A percentile compares a stretch with the other conserved stretches of the same genome.
Conservation (phyloP, 179 eudicot species). For the Spergularia azorica region DNA sequence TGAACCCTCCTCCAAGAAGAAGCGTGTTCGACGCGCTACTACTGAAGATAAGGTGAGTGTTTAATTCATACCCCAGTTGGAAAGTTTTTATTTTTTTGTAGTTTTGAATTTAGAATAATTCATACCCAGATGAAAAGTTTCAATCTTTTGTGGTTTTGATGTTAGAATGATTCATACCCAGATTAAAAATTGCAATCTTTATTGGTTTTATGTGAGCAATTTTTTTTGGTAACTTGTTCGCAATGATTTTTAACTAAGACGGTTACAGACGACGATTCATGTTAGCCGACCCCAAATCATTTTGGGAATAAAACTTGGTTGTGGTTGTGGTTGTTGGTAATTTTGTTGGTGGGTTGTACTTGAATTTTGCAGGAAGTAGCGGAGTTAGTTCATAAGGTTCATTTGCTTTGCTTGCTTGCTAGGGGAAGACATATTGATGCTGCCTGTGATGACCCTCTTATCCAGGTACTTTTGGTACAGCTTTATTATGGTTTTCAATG, state of each 20-base stretch:
- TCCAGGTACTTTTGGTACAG: conserved; percentile 55
- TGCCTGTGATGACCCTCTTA: conserved; percentile 86
- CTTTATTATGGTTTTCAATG: background rate
- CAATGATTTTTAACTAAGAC: too few species aligned
- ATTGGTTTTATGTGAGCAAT: background rate
- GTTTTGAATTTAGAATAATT: background rate
- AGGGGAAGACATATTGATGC: conserved; percentile 84
- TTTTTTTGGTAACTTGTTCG: too few species aligned
- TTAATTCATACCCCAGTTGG: background rate
- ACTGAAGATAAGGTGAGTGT: conserved; percentile 81
- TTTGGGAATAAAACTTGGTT: background rate
- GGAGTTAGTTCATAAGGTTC: conserved; percentile 85
- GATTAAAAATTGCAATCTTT: conserved; percentile 4
- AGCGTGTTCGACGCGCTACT: conserved; percentile 68
- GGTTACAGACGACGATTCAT: too few species aligned
- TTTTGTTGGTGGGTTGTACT: background rate
- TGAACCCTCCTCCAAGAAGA: conserved; percentile 47
- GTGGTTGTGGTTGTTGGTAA: background rate
- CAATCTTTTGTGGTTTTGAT: background rate
- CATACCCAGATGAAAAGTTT: background rate
- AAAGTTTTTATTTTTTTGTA: background rate
- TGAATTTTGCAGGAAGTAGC: conserved; percentile 63
- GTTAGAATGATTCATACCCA: background rate
- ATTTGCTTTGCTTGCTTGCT: conserved; percentile 85
- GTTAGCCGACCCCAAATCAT: too few species aligned